Conservation (phyloP, 148 eudicot species). For the Vaccinium myrtillus region DNA sequence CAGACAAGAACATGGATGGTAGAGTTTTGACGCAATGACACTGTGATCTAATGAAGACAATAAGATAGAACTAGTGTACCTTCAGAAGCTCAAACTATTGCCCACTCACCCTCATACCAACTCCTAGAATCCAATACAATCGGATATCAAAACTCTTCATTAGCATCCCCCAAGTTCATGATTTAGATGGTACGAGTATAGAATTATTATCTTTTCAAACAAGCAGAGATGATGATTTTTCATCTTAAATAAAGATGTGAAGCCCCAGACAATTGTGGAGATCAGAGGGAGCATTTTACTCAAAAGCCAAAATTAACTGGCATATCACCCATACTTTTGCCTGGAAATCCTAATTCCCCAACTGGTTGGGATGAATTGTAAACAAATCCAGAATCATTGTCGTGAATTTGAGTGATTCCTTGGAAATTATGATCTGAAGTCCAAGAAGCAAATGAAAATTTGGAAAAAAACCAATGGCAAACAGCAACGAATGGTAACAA, state of each 20-base stretch:
- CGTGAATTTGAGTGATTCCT: background rate
- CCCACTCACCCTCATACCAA: background rate
- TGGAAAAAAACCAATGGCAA: background rate
- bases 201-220: background rate
- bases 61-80: background rate
- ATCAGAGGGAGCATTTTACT: background rate
- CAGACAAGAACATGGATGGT: background rate
- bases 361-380: background rate
- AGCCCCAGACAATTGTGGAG: background rate
- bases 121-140: slow-evolving; percentile 4
- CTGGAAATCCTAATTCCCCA: background rate
- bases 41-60: background rate
- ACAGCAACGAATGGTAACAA: background rate
- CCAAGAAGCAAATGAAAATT: background rate
- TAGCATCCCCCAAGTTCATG: background rate
- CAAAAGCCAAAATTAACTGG: background rate
- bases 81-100: slow-evolving; percentile 6
- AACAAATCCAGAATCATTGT: background rate
- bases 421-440: background rate
- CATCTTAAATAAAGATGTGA: background rate
- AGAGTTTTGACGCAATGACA: background rate
- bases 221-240: background rate
- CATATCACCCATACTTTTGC: background rate
- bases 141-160: background rate
- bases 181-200: background rate